Conservation (phyloP, 306 rosid genomes). For the Cucumis cinereus region DNA sequence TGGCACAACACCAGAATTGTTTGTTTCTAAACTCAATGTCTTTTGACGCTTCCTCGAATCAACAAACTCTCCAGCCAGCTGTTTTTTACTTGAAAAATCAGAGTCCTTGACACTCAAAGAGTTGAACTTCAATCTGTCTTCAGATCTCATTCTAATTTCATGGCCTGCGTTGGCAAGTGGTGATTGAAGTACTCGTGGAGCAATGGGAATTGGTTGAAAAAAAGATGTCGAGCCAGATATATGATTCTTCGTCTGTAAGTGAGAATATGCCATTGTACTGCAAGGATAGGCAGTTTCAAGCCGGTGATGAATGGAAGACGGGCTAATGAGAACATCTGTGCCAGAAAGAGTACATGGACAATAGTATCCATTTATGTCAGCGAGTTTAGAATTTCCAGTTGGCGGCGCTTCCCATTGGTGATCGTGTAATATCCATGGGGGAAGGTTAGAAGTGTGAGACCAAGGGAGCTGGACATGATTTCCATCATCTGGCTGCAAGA, state of each 20-base stretch:
- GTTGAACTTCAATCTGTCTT: slow-evolving; percentile 41
- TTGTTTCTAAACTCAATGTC: slow-evolving; percentile 27
- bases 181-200: slow-evolving; percentile 17
- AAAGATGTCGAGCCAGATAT: slow-evolving; percentile 22
- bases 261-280: slow-evolving; percentile 25
- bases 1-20: slow-evolving; percentile 19
- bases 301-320: slow-evolving; percentile 27
- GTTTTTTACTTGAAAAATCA: slow-evolving; percentile 43
- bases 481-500: slow-evolving; percentile 40
- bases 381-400: slow-evolving; percentile 26
- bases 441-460: slow-evolving; percentile 33
- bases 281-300: slow-evolving; percentile 30
- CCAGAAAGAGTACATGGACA: slow-evolving; percentile 39
- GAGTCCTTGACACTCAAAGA: slow-evolving; percentile 28
- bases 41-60: slow-evolving; percentile 33
- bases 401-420: slow-evolving; percentile 32
- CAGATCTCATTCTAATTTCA: slow-evolving; percentile 23
- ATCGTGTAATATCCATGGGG: slow-evolving; percentile 51
- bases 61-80: slow-evolving; percentile 20
- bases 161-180: slow-evolving; percentile 19
- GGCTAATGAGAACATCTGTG: slow-evolving; percentile 23
- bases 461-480: slow-evolving; percentile 37
- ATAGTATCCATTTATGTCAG: slow-evolving; percentile 20
- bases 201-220: slow-evolving; percentile 32
- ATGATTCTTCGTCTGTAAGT: slow-evolving; percentile 23